phyloP scores from a whole-genome alignment of 192 early-diverging fungal species.

The Gorgonomyces haynaldii region DNA sequence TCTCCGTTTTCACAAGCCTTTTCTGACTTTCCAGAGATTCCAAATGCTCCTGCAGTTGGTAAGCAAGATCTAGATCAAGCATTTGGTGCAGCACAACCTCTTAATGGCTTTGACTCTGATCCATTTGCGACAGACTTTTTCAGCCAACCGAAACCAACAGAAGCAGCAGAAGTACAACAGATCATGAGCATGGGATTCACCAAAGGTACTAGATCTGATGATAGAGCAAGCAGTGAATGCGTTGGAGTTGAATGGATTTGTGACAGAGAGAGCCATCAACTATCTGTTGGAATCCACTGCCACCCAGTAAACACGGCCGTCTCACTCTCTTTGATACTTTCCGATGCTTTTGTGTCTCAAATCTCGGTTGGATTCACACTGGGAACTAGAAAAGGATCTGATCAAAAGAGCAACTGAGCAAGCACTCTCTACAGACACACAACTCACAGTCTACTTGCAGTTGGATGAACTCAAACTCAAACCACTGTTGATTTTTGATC shows the following conservation, averaged over 20 bases:
- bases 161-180: background rate
- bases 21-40: background rate
- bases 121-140: constrained; percentile 1
- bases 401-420: too few relatives aligned
- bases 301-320: too few relatives aligned
- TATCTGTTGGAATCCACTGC: constrained; percentile 4
- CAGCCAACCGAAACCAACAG: background rate
- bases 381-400: too few relatives aligned
- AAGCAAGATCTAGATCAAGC: background rate
- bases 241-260: constrained; percentile 1
- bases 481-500: too few relatives aligned
- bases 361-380: too few relatives aligned
- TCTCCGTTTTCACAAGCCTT: background rate
- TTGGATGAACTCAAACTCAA: too few relatives aligned
- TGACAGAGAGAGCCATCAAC: background rate
- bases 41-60: background rate
- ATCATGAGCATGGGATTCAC: constrained; percentile 1
- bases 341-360: too few relatives aligned
- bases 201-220: background rate
- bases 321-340: too few relatives aligned
- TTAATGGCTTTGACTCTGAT: background rate
- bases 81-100: background rate
- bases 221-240: constrained; percentile 5
- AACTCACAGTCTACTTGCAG: too few relatives aligned
- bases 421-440: too few relatives aligned